Evolutionary conservation across 352 stramenopile genomes (phyloP).

Genomic region (Elongisporangium undulatum): DNA sequence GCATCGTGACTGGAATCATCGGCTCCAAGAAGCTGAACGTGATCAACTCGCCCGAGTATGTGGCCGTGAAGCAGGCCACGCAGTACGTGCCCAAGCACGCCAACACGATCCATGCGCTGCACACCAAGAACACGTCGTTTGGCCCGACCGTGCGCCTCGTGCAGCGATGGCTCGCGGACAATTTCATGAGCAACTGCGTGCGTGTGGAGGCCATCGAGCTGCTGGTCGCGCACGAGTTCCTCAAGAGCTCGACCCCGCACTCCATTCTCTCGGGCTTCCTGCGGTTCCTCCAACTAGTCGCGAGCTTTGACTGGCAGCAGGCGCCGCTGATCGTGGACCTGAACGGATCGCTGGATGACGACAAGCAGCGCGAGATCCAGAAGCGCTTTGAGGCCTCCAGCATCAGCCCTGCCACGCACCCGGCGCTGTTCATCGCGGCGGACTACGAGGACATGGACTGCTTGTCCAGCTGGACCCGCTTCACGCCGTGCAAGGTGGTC

Average conservation of each 20-base stretch:
- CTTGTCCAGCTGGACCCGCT: slow-evolving; percentile 78
- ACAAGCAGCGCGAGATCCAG: slow-evolving; percentile 57
- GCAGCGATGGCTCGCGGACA: slow-evolving; percentile 77
- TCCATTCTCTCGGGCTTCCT: slow-evolving; percentile 81
- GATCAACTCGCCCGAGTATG: slow-evolving; percentile 58
- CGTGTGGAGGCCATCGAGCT: slow-evolving; percentile 73
- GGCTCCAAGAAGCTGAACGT: slow-evolving; percentile 55
- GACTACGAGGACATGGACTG: slow-evolving; percentile 81
- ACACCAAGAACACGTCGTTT: slow-evolving; percentile 73
- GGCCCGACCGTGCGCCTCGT: slow-evolving; percentile 77
- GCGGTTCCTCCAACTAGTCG: slow-evolving; percentile 69
- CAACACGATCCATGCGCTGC: slow-evolving; percentile 68
- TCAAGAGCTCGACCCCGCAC: slow-evolving; percentile 49
- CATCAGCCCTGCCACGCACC: slow-evolving; percentile 45
- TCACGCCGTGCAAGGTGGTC: slow-evolving; percentile 52
- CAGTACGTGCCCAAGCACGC: slow-evolving; percentile 67
- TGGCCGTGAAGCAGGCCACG: slow-evolving; percentile 49
- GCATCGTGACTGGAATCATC: slow-evolving; percentile 49
- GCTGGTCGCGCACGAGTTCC: slow-evolving; percentile 71
- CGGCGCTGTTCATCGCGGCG: slow-evolving; percentile 71
- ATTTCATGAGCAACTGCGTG: slow-evolving; percentile 69
- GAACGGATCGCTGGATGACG: slow-evolving; percentile 52
- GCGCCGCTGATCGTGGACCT: slow-evolving; percentile 72
- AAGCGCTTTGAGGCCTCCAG: slow-evolving; percentile 77
- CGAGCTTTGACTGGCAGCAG: slow-evolving; percentile 71